Evolutionary conservation across 441 rosid species (phyloP), one percentile per base, ranked within the genome.

Genomic region (Sinapis alba): DNA sequence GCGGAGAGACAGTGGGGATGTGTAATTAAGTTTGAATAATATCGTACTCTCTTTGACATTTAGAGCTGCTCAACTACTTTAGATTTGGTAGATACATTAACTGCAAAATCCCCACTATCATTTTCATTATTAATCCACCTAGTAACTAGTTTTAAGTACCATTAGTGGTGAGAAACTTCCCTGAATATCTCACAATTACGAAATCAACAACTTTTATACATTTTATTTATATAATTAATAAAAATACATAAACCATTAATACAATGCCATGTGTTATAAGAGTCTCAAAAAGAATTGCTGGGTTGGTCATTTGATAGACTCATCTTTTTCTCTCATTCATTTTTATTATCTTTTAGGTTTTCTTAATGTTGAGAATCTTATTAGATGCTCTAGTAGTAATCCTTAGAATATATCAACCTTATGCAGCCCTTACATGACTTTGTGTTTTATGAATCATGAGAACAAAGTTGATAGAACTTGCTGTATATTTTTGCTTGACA

Each of bases 51-150:
- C 32, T 54, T 16, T 45, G n/a, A 59, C 47, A 69, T 56, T 47
- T 41, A 69, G 47, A 57, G 54, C 54, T 57, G 56, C 79, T 63
- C 80, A 76, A 70, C 80, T 32, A 64, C 80, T 70, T 70, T 21
- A 0, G 24, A 64, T 76, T 63, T 45, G 80, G 75, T 58, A 24
- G 75, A 10, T 9, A 58, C 67, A 70, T 57, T 76, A 3, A 76
- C 8, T 70, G 76, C 75, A 16, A 32, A 63, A 70, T 3, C 68
- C 10, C 62, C 71, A 70, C 62, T 64, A 32, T 67, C 67, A 23
- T n/a, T 64, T 63, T 43, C 75, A 56, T 76, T 43, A 53, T 27
- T 21, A n/a, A 19, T 21, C 23, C 11, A 8, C 32, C 38, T 36
- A 57, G 9, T 67, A 19, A 36, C 13, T 6, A 54, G 28, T 34